Evolutionary conservation across 2,329 filamentous ascomycete species (phyloP), one percentile per base, ranked within the genome.

Genomic region (Ambrosiella beaveri): DNA sequence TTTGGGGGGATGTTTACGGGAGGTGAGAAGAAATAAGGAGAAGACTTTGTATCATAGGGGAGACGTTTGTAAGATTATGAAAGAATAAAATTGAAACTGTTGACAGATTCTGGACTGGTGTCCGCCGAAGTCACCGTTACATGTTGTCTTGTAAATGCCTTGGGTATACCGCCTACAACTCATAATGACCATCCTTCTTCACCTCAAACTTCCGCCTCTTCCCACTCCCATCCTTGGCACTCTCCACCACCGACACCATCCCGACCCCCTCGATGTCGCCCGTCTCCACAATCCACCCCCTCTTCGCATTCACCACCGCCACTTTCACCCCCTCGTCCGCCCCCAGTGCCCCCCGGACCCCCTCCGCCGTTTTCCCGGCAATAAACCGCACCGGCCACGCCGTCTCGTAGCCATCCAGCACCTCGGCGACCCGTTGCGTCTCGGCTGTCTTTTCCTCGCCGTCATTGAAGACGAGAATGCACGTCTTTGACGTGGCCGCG

Each of bases 151-250:
- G 27, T 27, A 27, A 27, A 27, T 27, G 27, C 27, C 27, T 27
- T 27, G 27, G 5, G 27, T 27, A 27, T 27, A 17, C 27, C 17
- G 27, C 55, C 17, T 55, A 62, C 47, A 62, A 39, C 49, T 60
- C 54, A 65, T 65, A 11, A 71, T 65, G 15, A 70, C 65, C 63
- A 73, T 68, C 9, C 67, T 65, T 15, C 70, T 68, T 13, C 7
- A 58, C 38, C 84, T 66, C 86, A 47, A 93, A 68, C 71, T 83
- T 86, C 65, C 82, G 77, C 75, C 91, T 96, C 60, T 78, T 72
- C 1, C 88, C 86, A 67, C 97, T 91, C 56, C 90, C 88, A 75
- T 98, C 78, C 41, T 88, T 83, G 62, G 97, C 88, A n/a, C 80
- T 77, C 66, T 98, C 93, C 60, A 98, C 80, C 88, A 91, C 98